These are phyloP conservation scores for Proliferodiscus dingleyae DNA, from an alignment of 2,329 filamentous ascomycete species.

Conservation along the genomic window DNA sequence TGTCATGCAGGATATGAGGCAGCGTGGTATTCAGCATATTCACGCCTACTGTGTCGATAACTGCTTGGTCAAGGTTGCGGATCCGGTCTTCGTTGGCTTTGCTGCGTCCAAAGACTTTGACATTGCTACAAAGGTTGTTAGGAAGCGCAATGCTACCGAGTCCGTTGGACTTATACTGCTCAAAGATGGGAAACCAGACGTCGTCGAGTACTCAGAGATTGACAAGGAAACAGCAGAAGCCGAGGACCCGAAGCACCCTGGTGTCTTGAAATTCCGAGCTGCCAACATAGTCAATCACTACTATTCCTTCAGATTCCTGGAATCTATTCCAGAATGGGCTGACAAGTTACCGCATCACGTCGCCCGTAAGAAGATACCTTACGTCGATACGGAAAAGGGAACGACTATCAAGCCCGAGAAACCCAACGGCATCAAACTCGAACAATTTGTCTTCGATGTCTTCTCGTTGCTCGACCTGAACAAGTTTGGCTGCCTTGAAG, in stretches of 20 bases:
- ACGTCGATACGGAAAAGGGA: constrained; percentile 69
- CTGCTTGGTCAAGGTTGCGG: constrained; percentile 97
- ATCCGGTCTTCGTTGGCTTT: constrained; percentile 94
- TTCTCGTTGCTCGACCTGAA: constrained; percentile 82
- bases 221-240: constrained; percentile 84
- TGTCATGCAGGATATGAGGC: constrained; percentile 81
- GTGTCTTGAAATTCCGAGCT: constrained; percentile 88
- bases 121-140: constrained; percentile 98
- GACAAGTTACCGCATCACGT: constrained; percentile 90
- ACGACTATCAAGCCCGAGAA: constrained; percentile 84
- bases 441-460: constrained; percentile 98
- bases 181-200: constrained; percentile 94
- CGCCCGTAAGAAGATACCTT: constrained; percentile 96
- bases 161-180: constrained; percentile 90
- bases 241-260: constrained; percentile 72
- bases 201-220: constrained; percentile 98
- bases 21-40: constrained; percentile 87
- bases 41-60: constrained; percentile 99
- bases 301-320: constrained; percentile 91
- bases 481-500: constrained; percentile 94
- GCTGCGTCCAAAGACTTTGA: constrained; percentile 82
- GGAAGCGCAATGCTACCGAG: constrained; percentile 94
- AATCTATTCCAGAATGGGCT: constrained; percentile 82
- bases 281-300: constrained; percentile 99
- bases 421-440: constrained; percentile 97